These are phyloP conservation scores for Nicotiana rustica DNA, from an alignment of 305 asterid genomes.

Conservation along the genomic window DNA sequence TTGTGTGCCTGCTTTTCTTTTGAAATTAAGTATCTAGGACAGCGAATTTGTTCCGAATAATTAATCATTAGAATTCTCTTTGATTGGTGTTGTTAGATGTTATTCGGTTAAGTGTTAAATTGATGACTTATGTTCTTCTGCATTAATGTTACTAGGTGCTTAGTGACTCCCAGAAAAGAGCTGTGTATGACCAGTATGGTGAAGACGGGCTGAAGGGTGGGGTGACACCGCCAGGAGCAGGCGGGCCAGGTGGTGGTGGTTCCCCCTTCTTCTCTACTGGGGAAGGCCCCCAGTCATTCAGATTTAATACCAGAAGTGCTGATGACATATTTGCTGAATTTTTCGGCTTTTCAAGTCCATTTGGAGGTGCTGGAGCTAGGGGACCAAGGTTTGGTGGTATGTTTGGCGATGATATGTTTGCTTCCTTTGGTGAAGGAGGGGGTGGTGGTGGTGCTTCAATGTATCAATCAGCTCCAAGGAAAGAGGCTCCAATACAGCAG, in stretches of 20 bases:
- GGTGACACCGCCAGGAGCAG: conserved; percentile 47
- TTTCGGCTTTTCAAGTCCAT: conserved; percentile 42
- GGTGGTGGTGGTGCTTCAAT: conserved; percentile 41
- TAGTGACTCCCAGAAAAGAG: conserved; percentile 48
- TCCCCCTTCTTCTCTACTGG: conserved; percentile 43
- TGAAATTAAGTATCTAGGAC: neutral
- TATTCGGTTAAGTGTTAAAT: neutral
- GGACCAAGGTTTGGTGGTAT: conserved; percentile 39
- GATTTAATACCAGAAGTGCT: conserved; percentile 46
- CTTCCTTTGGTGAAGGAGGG: conserved; percentile 41
- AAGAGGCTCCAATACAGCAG: conserved; percentile 44
- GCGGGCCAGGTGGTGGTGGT: conserved; percentile 48
- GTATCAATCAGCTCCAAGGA: conserved; percentile 41
- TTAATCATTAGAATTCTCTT: neutral
- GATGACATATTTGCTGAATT: conserved; percentile 51
- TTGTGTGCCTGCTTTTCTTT: neutral
- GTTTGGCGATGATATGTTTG: conserved; percentile 42
- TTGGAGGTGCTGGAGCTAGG: conserved; percentile 43
- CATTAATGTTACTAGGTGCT: conserved; percentile 41
- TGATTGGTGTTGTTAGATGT: conserved; percentile 9
- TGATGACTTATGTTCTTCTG: conserved; percentile 21
- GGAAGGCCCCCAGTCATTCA: conserved; percentile 42
- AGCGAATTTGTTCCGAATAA: neutral
- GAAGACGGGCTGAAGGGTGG: conserved; percentile 50
- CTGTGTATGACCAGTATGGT: conserved; percentile 49